Conservation (phyloP, 2,329 filamentous ascomycete species). For the Colletotrichum liaoningense region DNA sequence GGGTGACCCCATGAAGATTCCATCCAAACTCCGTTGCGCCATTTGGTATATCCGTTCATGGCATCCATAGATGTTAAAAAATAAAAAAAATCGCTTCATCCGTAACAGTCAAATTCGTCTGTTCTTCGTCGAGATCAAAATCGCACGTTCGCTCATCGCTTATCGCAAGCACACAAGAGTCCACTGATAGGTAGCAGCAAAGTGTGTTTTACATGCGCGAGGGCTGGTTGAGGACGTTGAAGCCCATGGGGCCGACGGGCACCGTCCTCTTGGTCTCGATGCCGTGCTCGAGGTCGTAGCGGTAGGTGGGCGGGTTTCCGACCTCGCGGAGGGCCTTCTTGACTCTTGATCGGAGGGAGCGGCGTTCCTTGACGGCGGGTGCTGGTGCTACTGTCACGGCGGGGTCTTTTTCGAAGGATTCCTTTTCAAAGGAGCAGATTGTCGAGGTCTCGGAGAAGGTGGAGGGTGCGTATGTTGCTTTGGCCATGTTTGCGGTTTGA, state of each 20-base stretch:
- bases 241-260: conserved; percentile 23
- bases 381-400: neutral
- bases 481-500: conserved; percentile 20
- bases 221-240: conserved; percentile 27
- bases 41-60: neutral
- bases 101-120: neutral
- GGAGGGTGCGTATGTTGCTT: conserved; percentile 11
- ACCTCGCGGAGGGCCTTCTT: conserved; percentile 26
- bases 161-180: too few species aligned
- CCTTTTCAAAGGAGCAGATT: conserved; percentile 29
- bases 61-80: neutral
- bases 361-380: conserved; percentile 5
- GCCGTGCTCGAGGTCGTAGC: conserved; percentile 32
- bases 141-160: neutral
- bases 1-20: neutral
- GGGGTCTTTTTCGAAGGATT: conserved; percentile 19
- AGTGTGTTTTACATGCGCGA: conserved; percentile 15
- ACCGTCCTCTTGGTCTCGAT: conserved; percentile 14
- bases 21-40: conserved; percentile 1
- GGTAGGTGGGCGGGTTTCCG: conserved; percentile 29
- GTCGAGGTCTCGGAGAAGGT: conserved; percentile 30
- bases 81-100: neutral
- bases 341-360: conserved; percentile 25
- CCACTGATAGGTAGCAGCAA: too few species aligned
- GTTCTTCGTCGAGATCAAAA: neutral